Evolutionary conservation across 2,329 filamentous ascomycete genomes (phyloP), one percentile per base, ranked within the genome.

Genomic region (Colletotrichum simmondsii): DNA sequence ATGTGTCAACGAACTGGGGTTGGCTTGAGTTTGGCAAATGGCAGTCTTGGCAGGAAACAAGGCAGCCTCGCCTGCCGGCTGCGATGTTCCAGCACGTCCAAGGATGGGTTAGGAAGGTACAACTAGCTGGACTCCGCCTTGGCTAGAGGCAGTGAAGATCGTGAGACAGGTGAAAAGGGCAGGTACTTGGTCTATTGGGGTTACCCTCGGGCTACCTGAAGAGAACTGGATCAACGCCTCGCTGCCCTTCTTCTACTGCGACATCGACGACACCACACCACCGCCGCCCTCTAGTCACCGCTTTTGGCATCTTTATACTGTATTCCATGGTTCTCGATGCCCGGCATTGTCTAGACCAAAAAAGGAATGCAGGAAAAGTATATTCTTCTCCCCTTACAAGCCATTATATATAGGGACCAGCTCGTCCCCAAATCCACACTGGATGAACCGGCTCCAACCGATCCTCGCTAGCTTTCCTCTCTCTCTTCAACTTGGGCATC

Each of bases 321-420:
- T 26, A 19, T n/a, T 35, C 28, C 8, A 24, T 28, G 42, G 42
- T 49, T 22, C 42, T 22, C 42, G 42, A 49, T 49, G 42, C 19
- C 42, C 42, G 8, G 11, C 19, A 49, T 49, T 3, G 19, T 49
- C 19, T 22, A 49, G 42, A 22, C 42, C 42, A 49, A 49, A 49
- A 49, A 49, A 2, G 42, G 42, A 11, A 11, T 49, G 42, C 42
- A 49, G 19, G 19, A 49, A 49, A 49, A 49, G 42, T 19, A 49
- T 49, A 22, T 49, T 22, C 5, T 19, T 22, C 19, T 26, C 58
- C 10, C 22, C 35, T n/a, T 24, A 2, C 58, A 22, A 32, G 24
- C 42, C 28, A 8, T 11, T 53, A 37, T 30, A 54, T 63, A 72
- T 69, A 69, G 68, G 49, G 58, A 22, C 26, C 19, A 26, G 46